Conservation (phyloP, 176 grass and related monocot species). For the Musa schizocarpa region DNA sequence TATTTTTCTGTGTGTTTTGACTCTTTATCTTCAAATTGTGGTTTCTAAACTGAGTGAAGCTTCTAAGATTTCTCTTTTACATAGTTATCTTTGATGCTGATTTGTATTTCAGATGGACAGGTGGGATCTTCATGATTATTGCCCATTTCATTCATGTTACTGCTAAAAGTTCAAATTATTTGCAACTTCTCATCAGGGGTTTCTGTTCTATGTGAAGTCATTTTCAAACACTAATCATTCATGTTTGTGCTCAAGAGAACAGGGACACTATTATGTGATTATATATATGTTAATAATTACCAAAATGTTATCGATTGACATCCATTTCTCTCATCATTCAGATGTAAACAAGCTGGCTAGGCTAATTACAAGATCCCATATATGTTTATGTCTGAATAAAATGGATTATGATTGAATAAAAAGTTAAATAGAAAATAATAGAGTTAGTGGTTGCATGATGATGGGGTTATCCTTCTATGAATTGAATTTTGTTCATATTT, state of each 20-base stretch:
- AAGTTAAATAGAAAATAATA: background rate
- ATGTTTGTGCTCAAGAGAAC: no score
- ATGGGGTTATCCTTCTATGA: background rate
- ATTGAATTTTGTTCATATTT: background rate
- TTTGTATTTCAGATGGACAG: background rate
- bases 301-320: no score
- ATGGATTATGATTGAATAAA: background rate
- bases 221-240: background rate
- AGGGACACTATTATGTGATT: no score
- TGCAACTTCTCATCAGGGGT: no score
- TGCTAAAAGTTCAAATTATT: background rate
- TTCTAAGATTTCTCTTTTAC: background rate
- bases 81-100: background rate
- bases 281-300: no score
- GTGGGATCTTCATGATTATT: background rate
- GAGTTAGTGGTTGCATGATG: background rate
- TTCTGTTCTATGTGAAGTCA: background rate
- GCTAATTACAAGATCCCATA: background rate
- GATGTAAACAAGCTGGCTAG: no score
- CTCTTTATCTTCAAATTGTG: background rate
- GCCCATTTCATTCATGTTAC: background rate
- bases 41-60: background rate
- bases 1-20: no score
- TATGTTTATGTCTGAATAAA: background rate
- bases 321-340: no score